Conservation (phyloP, 768 basidiomycete genomes). For the Boletus tomentosulus region DNA sequence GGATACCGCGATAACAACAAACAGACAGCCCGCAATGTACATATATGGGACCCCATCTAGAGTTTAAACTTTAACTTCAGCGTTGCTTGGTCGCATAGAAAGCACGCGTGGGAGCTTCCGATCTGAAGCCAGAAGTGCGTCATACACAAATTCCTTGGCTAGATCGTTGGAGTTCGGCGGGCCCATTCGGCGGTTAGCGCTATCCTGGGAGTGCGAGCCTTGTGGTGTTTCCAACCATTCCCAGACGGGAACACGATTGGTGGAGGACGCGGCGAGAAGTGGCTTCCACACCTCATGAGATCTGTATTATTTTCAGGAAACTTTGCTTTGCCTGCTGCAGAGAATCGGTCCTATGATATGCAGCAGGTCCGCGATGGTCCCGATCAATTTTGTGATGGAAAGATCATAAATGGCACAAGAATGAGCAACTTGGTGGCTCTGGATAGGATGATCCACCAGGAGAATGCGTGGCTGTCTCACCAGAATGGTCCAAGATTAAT, state of each 20-base stretch:
- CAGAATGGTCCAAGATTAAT: neutral
- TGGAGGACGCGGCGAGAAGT: neutral
- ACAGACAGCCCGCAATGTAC: neutral
- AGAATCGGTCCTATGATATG: neutral
- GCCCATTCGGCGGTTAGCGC: neutral
- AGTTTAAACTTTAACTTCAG: conserved; percentile 2
- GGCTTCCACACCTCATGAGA: conserved; percentile 1
- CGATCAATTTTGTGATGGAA: neutral
- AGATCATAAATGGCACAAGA: neutral
- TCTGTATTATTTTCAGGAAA: neutral
- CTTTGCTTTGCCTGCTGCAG: neutral
- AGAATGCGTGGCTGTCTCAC: neutral
- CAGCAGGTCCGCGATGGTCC: neutral
- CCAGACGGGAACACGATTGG: neutral
- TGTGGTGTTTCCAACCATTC: neutral
- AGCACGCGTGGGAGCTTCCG: neutral
- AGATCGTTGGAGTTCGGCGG: conserved; percentile 5
- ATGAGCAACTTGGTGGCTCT: neutral
- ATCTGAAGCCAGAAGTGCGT: conserved; percentile 2
- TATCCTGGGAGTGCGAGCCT: conserved; percentile 3
- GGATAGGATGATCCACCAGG: neutral
- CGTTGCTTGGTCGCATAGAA: conserved; percentile 1
- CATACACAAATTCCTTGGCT: conserved; percentile 7
- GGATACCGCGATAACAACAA: conserved; percentile 1
- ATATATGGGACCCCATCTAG: conserved; percentile 1